Percentiles rank a stretch among this genome's conserved stretches.
Conservation (phyloP, 2,329 filamentous ascomycete species). For the Drechmeria coniospora region DNA sequence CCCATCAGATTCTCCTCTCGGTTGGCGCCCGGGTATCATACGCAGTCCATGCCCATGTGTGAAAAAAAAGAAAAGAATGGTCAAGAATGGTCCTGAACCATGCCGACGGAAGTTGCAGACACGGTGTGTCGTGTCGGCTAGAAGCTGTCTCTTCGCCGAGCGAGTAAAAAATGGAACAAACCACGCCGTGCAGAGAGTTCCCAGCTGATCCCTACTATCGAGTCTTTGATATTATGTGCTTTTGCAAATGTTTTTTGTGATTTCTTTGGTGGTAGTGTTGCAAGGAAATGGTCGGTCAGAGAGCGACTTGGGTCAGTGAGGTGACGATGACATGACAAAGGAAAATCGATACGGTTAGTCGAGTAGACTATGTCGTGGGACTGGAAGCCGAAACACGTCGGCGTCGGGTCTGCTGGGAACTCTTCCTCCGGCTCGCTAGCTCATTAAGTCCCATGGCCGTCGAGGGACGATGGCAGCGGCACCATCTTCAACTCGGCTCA, state of each 20-base stretch:
- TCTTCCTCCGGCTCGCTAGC: too few species aligned
- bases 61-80: not conserved
- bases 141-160: too few species aligned
- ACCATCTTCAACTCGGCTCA: too few species aligned
- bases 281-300: conserved; percentile 16
- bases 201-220: conserved; percentile 1
- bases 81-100: not conserved
- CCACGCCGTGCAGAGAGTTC: conserved; percentile 1
- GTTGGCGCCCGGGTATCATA: conserved; percentile 8
- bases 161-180: too few species aligned
- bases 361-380: conserved; percentile 4
- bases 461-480: too few species aligned
- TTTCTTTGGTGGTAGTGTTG: conserved; percentile 4
- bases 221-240: conserved; percentile 10
- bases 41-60: conserved; percentile 7
- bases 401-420: conserved; percentile 2
- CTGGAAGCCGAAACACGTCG: conserved; percentile 1
- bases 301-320: conserved; percentile 18
- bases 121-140: too few species aligned
- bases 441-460: too few species aligned
- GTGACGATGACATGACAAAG: not conserved
- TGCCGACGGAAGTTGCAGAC: too few species aligned
- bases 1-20: not conserved
- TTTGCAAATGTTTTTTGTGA: conserved; percentile 4
- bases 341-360: conserved; percentile 1